Percentiles rank a stretch among this genome's conserved stretches.
phyloP scores from a whole-genome alignment of 2,329 filamentous ascomycete species.

The Colletotrichum endophyticum region DNA sequence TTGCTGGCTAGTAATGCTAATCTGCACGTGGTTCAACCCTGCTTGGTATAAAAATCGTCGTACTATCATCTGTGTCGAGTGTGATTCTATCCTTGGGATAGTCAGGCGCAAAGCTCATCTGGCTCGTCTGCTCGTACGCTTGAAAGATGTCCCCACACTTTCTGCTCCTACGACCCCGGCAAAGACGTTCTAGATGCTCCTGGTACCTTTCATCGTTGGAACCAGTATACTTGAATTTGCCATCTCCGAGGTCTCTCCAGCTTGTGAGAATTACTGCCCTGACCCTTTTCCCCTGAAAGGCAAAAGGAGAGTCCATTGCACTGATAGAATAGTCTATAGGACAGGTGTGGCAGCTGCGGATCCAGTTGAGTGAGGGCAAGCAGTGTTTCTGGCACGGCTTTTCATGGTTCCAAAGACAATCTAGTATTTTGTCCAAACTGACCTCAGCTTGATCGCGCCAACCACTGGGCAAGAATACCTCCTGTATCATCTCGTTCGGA shows the following conservation, averaged over 20 bases:
- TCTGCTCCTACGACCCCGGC: rapidly evolving
- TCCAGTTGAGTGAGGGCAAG: background rate
- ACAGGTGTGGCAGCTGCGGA: background rate
- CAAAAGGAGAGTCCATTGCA: background rate
- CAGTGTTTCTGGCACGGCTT: background rate
- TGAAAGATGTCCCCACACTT: background rate
- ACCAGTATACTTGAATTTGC: rapidly evolving
- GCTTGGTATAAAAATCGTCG: background rate
- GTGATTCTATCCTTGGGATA: background rate
- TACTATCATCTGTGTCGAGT: no score
- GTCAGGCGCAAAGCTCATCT: background rate
- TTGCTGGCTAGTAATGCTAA: background rate
- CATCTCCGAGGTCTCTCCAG: background rate
- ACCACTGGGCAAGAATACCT: background rate
- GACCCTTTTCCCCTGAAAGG: background rate
- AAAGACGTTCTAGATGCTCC: rapidly evolving
- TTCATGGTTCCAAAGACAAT: background rate
- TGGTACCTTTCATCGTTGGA: rapidly evolving
- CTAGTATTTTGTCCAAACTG: background rate
- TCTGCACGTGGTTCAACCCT: background rate
- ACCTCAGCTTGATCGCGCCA: rapidly evolving
- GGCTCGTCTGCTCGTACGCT: background rate
- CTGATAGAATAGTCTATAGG: background rate
- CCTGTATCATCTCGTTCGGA: background rate
- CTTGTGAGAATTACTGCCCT: background rate